phyloP scores from a whole-genome alignment of 2,329 filamentous ascomycete species.

The Parafenestella ontariensis region DNA sequence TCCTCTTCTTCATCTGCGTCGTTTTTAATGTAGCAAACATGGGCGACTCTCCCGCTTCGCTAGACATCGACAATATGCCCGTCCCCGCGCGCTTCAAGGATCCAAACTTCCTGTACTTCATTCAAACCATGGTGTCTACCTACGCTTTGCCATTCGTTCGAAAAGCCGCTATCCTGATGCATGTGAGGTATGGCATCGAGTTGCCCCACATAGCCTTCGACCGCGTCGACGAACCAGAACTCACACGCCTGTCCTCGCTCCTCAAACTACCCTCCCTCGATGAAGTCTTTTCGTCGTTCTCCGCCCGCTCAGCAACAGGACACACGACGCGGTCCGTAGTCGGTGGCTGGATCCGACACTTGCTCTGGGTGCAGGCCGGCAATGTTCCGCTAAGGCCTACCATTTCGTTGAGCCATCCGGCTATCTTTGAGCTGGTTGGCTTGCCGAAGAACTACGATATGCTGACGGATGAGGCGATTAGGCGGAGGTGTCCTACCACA shows the following conservation, averaged over 20 bases:
- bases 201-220: constrained; percentile 70
- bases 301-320: constrained; percentile 35
- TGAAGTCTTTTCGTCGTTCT: constrained; percentile 72
- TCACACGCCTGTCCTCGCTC: constrained; percentile 78
- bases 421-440: constrained; percentile 92
- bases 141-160: constrained; percentile 92
- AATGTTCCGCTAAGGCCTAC: constrained; percentile 51
- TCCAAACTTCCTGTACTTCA: constrained; percentile 42
- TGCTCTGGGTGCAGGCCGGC: constrained; percentile 50
- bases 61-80: constrained; percentile 35
- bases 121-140: constrained; percentile 65
- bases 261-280: constrained; percentile 80
- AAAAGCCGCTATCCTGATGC: constrained; percentile 81
- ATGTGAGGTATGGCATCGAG: constrained; percentile 87
- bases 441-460: constrained; percentile 91
- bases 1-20: constrained; percentile 43
- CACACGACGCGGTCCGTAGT: constrained; percentile 59
- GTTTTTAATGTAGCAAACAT: constrained; percentile 38
- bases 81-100: constrained; percentile 35
- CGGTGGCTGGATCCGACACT: constrained; percentile 77
- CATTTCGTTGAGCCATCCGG: constrained; percentile 75
- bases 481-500: constrained; percentile 82
- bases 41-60: constrained; percentile 29
- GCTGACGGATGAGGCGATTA: constrained; percentile 89
- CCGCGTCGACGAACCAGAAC: constrained; percentile 73